Conservation (phyloP, 1,284 basidiomycete genomes). For the Rhizoctonia solani region DNA sequence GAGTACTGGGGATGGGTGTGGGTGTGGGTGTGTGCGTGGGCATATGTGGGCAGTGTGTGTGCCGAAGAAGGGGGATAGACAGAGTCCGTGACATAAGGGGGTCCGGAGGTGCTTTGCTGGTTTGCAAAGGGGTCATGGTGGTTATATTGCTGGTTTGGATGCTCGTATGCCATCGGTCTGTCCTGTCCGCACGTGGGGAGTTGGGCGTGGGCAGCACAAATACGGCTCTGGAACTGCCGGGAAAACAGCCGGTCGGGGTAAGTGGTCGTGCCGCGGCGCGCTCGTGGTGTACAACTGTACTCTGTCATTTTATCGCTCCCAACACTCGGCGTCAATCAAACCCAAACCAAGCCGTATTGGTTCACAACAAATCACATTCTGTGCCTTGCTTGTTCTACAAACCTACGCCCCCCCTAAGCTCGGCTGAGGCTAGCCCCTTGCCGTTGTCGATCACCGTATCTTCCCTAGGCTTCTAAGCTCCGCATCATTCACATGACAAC, state of each 20-base stretch:
- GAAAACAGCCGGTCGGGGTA: background rate
- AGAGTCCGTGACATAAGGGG: background rate
- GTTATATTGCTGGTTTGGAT: background rate
- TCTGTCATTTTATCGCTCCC: background rate
- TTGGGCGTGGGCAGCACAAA: background rate
- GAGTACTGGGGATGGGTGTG: background rate
- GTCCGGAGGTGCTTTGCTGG: no score
- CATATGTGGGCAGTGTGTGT: conserved; percentile 5
- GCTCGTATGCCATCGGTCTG: background rate
- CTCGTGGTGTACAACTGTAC: background rate
- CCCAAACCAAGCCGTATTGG: conserved; percentile 21
- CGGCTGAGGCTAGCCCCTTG: background rate
- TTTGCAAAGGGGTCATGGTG: background rate
- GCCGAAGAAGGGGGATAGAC: conserved; percentile 15
- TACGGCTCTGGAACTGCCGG: background rate
- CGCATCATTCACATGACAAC: conserved; percentile 18
- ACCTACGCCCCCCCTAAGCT: background rate
- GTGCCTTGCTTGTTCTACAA: no score
- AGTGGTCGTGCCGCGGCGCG: background rate
- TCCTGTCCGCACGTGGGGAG: background rate
- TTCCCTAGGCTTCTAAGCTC: background rate
- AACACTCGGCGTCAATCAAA: conserved; percentile 25
- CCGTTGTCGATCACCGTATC: background rate
- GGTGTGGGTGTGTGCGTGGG: background rate
- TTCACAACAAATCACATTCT: background rate